Conservation (phyloP, 2,329 filamentous ascomycete genomes). For the Myriosclerotinia duriaeana region DNA sequence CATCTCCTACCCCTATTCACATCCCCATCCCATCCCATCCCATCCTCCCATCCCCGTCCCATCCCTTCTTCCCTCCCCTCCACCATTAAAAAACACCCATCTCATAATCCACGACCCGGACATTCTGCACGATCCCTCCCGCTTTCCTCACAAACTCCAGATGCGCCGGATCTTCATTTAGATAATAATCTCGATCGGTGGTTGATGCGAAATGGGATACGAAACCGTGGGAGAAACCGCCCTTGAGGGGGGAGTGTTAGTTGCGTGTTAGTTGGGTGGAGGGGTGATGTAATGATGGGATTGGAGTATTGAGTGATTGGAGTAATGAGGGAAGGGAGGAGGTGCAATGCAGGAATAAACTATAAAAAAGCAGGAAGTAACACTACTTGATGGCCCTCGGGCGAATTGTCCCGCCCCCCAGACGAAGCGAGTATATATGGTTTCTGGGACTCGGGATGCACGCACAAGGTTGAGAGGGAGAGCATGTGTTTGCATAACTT, state of each 20-base stretch:
- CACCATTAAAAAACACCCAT: conserved; percentile 48
- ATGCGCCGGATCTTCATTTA: conserved; percentile 64
- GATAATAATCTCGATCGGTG: conserved; percentile 68
- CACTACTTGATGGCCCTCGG: conserved; percentile 59
- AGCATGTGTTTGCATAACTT: conserved; percentile 59
- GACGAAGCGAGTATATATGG: conserved; percentile 60
- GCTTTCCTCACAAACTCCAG: conserved; percentile 56
- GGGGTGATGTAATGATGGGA: too few species aligned
- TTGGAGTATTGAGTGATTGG: not conserved
- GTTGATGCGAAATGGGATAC: conserved; percentile 63
- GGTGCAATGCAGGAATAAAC: not conserved
- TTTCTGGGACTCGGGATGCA: conserved; percentile 57
- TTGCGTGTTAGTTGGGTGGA: too few species aligned
- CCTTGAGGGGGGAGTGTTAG: conserved; percentile 42
- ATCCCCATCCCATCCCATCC: not conserved
- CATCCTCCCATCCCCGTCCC: not conserved
- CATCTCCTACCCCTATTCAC: too few species aligned
- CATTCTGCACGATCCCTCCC: conserved; percentile 50
- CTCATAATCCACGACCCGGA: conserved; percentile 60
- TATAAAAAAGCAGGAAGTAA: conserved; percentile 21
- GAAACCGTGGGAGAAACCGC: conserved; percentile 67
- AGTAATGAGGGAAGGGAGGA: not conserved
- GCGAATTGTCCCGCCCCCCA: conserved; percentile 62
- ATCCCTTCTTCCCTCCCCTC: too few species aligned
- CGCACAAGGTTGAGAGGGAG: conserved; percentile 55